These are phyloP conservation scores for Corchorus olitorius DNA, from an alignment of 345 rosid genomes.

Conservation along the genomic window DNA sequence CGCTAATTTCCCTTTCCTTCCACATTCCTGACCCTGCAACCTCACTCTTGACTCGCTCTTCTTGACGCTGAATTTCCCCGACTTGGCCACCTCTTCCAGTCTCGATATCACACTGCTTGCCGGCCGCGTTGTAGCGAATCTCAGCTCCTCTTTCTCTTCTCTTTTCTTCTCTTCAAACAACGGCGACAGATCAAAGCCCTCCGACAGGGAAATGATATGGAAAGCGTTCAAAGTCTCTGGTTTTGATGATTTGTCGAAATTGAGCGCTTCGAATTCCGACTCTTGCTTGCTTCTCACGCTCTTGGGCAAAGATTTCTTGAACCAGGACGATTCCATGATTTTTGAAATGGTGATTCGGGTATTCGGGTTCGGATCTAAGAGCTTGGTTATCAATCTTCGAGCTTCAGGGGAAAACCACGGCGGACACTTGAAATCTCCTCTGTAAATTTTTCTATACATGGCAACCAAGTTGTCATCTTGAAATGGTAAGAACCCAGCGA, in stretches of 20 bases:
- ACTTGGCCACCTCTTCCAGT: conserved; percentile 72
- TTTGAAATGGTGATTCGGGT: conserved; percentile 55
- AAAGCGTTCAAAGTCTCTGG: conserved; percentile 80
- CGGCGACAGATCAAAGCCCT: conserved; percentile 87
- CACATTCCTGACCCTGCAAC: conserved; percentile 73
- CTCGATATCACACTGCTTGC: conserved; percentile 85
- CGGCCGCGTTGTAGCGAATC: conserved; percentile 76
- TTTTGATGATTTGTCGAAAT: conserved; percentile 33
- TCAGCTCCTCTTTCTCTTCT: conserved; percentile 76
- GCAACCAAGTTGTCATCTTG: conserved; percentile 79
- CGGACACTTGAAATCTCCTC: conserved; percentile 92
- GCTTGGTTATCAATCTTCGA: conserved; percentile 65
- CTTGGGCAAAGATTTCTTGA: conserved; percentile 53
- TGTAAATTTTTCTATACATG: conserved; percentile 81
- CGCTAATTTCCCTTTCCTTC: conserved; percentile 82
- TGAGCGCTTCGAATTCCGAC: conserved; percentile 37
- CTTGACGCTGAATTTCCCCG: conserved; percentile 63
- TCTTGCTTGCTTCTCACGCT: conserved; percentile 27
- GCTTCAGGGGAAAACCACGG: conserved; percentile 87
- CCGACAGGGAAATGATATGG: conserved; percentile 82
- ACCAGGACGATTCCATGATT: conserved; percentile 80
- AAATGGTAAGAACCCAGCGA: conserved; percentile 87
- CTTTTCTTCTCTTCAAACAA: conserved; percentile 86
- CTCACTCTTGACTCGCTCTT: conserved; percentile 74
- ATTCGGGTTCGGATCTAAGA: conserved; percentile 84